Evolutionary conservation across 495 filamentous ascomycete species (phyloP), one percentile per base, ranked within the genome.

Genomic region (Xylaria bambusicola): DNA sequence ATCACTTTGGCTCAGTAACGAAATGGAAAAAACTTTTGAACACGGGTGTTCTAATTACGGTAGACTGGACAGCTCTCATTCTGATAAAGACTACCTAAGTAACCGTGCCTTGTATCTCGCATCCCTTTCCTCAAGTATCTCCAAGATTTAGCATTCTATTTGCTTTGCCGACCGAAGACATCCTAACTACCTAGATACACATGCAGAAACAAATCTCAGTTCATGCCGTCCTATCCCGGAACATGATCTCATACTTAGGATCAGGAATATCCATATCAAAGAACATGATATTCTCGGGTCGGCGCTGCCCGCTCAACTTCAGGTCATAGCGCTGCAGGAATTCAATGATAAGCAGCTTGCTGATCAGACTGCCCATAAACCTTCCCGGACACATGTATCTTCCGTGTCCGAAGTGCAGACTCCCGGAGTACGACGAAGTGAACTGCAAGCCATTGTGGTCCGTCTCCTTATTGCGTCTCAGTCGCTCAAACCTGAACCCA

Each of bases 321-420:
- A 45, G 17, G 41, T 45, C 41, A 21, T 45, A 45, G 6, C 41
- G n/a, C 17, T 18, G 41, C 4, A 45, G 41, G 21, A 45, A n/a
- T 20, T 45, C 41, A 18, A 45, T 45, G 41, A 45, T 45, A 2
- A 45, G 41, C 13, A 45, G 41, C 41, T 45, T 45, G 41, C 41
- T 21, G 41, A 45, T 45, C 17, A 45, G 10, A 20, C n/a, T 21
- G 6, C 41, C 41, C 41, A 45, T 45, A 20, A 45, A 45, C n/a
- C 41, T n/a, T 3, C 41, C 41, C 2, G 41, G 41, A 21, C 41
- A 45, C 6, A 45, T 45, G 20, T 45, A 20, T 45, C 41, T 15
- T 6, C 41, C 41, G 18, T 45, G 41, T 45, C 41, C 41, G 18
- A 45, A 45, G 21, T 45, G 41, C n/a, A 45, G 41, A 21, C n/a